phyloP scores from a whole-genome alignment of 305 asterid genomes.

The Caryopteris hybrid region DNA sequence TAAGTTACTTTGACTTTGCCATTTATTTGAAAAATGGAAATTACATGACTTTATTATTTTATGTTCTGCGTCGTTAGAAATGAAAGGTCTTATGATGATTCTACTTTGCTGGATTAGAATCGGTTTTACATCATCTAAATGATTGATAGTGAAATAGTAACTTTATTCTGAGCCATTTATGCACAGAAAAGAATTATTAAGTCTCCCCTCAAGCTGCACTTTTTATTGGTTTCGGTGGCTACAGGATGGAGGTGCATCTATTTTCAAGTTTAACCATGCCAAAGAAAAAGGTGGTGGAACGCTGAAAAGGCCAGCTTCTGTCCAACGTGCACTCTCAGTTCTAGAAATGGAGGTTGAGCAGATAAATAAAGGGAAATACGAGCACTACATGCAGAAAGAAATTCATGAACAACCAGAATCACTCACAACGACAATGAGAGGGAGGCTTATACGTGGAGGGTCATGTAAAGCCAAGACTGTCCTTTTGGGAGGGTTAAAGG shows the following conservation, averaged over 20 bases:
- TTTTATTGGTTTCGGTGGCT: constrained; percentile 14
- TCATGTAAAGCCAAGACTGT: constrained; percentile 80
- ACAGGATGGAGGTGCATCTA: constrained; percentile 87
- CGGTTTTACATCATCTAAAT: neutral
- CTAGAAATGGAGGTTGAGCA: constrained; percentile 98
- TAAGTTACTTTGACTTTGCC: neutral
- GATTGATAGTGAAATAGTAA: neutral
- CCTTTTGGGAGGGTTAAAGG: constrained; percentile 94
- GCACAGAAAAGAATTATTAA: neutral
- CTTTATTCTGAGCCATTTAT: constrained; percentile 5
- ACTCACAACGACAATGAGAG: constrained; percentile 90
- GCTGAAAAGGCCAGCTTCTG: constrained; percentile 73
- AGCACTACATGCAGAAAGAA: constrained; percentile 98
- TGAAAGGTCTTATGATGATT: too few species aligned
- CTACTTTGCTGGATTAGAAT: neutral
- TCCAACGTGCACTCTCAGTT: constrained; percentile 87
- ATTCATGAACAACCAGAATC: constrained; percentile 98
- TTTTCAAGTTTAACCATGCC: constrained; percentile 69
- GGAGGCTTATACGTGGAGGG: constrained; percentile 93
- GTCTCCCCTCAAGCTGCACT: constrained; percentile 7
- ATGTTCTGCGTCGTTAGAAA: too few species aligned
- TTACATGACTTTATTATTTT: neutral
- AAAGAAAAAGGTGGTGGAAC: constrained; percentile 49
- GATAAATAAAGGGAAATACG: constrained; percentile 91
- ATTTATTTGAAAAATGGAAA: neutral